These are phyloP conservation scores for Blastocystis sp. DNA, from an alignment of 352 stramenopile genomes.

Conservation along the genomic window DNA sequence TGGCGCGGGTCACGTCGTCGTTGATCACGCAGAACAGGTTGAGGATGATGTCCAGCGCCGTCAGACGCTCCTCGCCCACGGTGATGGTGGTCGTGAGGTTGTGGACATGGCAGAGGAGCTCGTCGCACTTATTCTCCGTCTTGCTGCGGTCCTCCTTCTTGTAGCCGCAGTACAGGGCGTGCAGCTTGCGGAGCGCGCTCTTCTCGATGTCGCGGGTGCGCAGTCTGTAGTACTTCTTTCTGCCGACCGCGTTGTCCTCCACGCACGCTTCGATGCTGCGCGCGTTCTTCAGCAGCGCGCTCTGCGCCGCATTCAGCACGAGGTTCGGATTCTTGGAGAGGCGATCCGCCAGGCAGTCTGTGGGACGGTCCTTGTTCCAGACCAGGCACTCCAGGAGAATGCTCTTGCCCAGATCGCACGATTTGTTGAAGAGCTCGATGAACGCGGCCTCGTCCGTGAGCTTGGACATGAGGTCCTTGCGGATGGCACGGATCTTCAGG, in stretches of 20 bases:
- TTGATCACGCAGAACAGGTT: background rate
- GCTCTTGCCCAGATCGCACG: background rate
- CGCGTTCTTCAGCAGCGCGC: background rate
- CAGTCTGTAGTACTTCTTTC: constrained; percentile 33
- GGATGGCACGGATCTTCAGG: constrained; percentile 24
- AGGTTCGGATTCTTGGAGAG: constrained; percentile 50
- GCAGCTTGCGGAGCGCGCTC: background rate
- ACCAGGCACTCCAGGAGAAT: constrained; percentile 40
- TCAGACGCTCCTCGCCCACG: background rate
- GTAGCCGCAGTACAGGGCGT: background rate
- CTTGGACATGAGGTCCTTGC: constrained; percentile 26
- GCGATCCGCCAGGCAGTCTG: constrained; percentile 35
- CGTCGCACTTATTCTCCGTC: background rate
- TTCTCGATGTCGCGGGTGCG: background rate
- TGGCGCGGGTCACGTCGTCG: background rate
- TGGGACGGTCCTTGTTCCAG: constrained; percentile 48
- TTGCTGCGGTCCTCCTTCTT: background rate
- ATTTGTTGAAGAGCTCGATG: constrained; percentile 23
- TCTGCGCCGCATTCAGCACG: background rate
- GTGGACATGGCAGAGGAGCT: background rate
- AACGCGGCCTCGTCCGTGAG: constrained; percentile 28
- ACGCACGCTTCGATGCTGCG: background rate
- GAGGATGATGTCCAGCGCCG: background rate
- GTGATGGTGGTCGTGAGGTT: background rate
- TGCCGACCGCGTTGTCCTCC: background rate